A percentile compares a stretch with the other conserved stretches of the same genome.
These are phyloP conservation scores for Macrolepiota fuliginosa DNA, from an alignment of 768 basidiomycete species.

Conservation along the genomic window DNA sequence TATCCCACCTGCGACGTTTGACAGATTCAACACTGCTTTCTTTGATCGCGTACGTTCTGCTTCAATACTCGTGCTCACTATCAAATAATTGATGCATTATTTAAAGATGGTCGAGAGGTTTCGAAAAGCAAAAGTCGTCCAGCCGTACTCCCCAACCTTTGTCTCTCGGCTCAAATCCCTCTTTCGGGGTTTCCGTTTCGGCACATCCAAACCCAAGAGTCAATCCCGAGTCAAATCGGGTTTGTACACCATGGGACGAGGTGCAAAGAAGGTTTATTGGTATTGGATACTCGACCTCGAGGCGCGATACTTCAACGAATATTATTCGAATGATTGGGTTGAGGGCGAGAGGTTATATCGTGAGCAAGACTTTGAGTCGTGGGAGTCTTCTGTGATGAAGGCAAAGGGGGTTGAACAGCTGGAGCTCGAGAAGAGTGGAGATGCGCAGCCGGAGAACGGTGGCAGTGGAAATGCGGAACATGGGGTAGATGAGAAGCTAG, in stretches of 20 bases:
- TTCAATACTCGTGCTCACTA: background rate
- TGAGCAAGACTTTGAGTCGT: background rate
- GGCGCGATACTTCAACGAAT: background rate
- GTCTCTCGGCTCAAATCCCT: background rate
- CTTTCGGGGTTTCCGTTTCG: background rate
- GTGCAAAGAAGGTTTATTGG: background rate
- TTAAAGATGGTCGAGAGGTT: background rate
- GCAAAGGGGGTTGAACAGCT: background rate
- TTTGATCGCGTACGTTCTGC: background rate
- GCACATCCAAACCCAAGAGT: background rate
- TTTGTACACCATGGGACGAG: background rate
- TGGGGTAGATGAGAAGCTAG: background rate
- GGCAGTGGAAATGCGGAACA: background rate
- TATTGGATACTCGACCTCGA: background rate
- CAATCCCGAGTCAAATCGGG: background rate
- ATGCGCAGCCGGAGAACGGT: background rate
- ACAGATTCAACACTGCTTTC: background rate
- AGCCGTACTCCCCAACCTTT: background rate
- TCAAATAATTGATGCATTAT: background rate
- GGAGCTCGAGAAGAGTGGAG: background rate
- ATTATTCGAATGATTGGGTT: background rate
- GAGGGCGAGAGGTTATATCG: background rate
- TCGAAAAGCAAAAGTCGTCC: background rate
- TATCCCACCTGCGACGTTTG: background rate
- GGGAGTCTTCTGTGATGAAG: background rate